Conservation (phyloP, 176 grass and related monocot genomes). For the Oryza punctata region DNA sequence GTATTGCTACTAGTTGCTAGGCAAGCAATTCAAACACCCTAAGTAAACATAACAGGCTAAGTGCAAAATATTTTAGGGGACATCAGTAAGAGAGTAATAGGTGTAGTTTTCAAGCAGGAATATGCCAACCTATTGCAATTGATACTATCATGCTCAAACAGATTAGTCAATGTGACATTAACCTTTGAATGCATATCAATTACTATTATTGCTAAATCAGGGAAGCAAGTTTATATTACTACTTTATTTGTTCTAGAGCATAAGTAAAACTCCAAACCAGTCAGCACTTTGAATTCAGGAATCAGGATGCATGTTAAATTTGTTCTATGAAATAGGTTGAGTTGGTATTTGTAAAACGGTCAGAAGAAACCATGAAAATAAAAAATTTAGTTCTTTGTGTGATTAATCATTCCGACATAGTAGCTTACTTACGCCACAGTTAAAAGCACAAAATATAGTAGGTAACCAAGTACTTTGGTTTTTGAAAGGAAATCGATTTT, state of each 20-base stretch:
- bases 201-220: background rate
- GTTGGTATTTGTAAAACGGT: background rate
- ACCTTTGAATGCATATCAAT: constrained; percentile 22
- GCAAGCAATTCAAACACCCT: background rate
- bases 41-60: background rate
- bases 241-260: background rate
- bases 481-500: background rate
- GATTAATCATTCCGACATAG: background rate
- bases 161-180: background rate
- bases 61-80: background rate
- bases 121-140: background rate
- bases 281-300: background rate
- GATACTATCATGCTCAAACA: constrained; percentile 7
- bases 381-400: background rate
- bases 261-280: background rate
- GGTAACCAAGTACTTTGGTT: background rate
- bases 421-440: constrained; percentile 1
- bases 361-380: background rate
- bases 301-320: background rate
- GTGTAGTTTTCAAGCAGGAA: constrained; percentile 3
- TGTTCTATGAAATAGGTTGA: background rate
- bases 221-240: too few relatives aligned
- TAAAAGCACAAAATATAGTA: background rate
- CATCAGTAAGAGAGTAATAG: background rate
- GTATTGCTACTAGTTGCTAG: background rate